A percentile compares a stretch with the other conserved stretches of the same genome.
Conservation (phyloP, 768 basidiomycete species). For the Tephrocybe sp. region DNA sequence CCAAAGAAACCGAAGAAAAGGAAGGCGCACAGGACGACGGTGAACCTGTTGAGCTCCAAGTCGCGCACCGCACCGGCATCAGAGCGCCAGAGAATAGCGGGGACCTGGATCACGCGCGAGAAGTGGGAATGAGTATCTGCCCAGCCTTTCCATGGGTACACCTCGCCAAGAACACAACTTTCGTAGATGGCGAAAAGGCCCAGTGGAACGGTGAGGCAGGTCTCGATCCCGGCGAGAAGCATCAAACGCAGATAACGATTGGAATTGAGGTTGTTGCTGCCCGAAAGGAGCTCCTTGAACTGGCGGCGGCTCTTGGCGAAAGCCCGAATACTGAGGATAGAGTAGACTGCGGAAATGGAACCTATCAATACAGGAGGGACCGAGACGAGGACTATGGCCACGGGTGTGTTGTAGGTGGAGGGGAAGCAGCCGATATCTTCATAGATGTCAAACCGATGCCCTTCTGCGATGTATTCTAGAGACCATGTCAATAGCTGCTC, state of each 20-base stretch:
- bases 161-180: slow-evolving; percentile 14
- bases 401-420: slow-evolving; percentile 33
- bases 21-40: slow-evolving; percentile 35
- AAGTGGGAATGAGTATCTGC: slow-evolving; percentile 51
- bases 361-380: slow-evolving; percentile 41
- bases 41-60: slow-evolving; percentile 42
- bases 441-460: slow-evolving; percentile 45
- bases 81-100: slow-evolving; percentile 38
- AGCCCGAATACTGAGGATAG: slow-evolving; percentile 31
- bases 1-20: slow-evolving; percentile 59
- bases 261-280: slow-evolving; percentile 36
- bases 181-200: slow-evolving; percentile 29
- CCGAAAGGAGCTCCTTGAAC: slow-evolving; percentile 37
- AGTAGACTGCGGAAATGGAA: slow-evolving; percentile 38
- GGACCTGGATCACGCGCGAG: slow-evolving; percentile 37
- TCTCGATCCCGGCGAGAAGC: slow-evolving; percentile 40
- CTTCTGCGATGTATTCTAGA: slow-evolving; percentile 46
- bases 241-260: slow-evolving; percentile 53
- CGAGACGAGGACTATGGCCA: slow-evolving; percentile 33
- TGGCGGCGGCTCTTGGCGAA: slow-evolving; percentile 37
- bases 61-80: slow-evolving; percentile 4
- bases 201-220: slow-evolving; percentile 39
- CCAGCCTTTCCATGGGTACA: slow-evolving; percentile 50
- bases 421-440: slow-evolving; percentile 50
- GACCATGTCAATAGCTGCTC: neutral